phyloP scores from a whole-genome alignment of 768 basidiomycete species.

The Leccinum uliginosum region DNA sequence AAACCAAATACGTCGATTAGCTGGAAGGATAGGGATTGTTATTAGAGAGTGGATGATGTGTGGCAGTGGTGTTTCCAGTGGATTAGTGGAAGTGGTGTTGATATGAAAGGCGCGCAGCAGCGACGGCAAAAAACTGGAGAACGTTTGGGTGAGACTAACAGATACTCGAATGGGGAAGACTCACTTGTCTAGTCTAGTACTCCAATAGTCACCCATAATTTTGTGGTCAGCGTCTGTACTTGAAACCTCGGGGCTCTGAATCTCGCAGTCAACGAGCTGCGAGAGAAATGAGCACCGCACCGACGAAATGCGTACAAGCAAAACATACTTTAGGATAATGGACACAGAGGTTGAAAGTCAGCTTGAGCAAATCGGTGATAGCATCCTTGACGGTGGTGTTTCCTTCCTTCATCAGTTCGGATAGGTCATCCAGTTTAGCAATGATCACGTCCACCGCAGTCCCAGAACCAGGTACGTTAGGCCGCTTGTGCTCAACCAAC shows the following conservation, averaged over 20 bases:
- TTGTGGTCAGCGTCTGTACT: slow-evolving; percentile 30
- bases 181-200: slow-evolving; percentile 63
- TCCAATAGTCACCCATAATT: slow-evolving; percentile 75
- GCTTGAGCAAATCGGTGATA: slow-evolving; percentile 78
- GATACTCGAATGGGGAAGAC: slow-evolving; percentile 20
- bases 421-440: slow-evolving; percentile 56
- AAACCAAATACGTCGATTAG: slow-evolving; percentile 62
- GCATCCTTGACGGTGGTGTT: slow-evolving; percentile 52
- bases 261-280: slow-evolving; percentile 41
- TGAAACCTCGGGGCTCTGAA: slow-evolving; percentile 30
- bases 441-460: slow-evolving; percentile 62
- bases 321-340: slow-evolving; percentile 71
- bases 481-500: slow-evolving; percentile 62
- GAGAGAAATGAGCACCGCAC: slow-evolving; percentile 1
- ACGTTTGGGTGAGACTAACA: background rate
- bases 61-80: slow-evolving; percentile 69
- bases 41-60: slow-evolving; percentile 83
- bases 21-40: slow-evolving; percentile 61
- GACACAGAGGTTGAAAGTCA: slow-evolving; percentile 74
- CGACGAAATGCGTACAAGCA: background rate
- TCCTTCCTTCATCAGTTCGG: slow-evolving; percentile 44
- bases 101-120: slow-evolving; percentile 66
- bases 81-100: slow-evolving; percentile 58
- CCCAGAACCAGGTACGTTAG: slow-evolving; percentile 35
- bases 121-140: slow-evolving; percentile 55